Evolutionary conservation across 1,139 yeast genomes (phyloP).

Genomic region (Suhomyces coccinellae): DNA sequence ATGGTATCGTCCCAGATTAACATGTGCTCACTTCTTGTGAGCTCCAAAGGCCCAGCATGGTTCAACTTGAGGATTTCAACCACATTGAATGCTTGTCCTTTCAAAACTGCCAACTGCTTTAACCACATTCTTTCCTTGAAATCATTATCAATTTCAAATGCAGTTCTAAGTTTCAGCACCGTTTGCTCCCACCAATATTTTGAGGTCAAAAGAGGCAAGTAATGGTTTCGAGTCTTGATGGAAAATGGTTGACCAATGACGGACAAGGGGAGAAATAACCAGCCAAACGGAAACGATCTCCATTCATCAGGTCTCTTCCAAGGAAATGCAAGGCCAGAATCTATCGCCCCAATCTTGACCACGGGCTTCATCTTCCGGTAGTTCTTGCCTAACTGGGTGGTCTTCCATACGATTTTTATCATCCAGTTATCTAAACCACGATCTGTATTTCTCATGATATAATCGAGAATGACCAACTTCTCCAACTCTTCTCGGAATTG

Average conservation of each 20-base stretch:
- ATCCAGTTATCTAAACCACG: constrained; percentile 79
- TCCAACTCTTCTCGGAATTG: constrained; percentile 66
- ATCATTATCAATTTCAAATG: constrained; percentile 58
- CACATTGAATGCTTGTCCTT: constrained; percentile 79
- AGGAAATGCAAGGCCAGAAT: constrained; percentile 74
- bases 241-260: constrained; percentile 72
- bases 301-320: constrained; percentile 86
- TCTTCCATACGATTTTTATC: constrained; percentile 57
- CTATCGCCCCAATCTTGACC: constrained; percentile 70
- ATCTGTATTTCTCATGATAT: constrained; percentile 74
- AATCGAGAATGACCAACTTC: constrained; percentile 68
- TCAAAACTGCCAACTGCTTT: constrained; percentile 67
- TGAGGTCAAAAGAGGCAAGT: constrained; percentile 59
- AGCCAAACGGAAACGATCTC: constrained; percentile 79
- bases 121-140: constrained; percentile 68
- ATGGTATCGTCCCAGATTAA: constrained; percentile 62
- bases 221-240: constrained; percentile 54
- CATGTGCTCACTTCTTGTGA: constrained; percentile 59
- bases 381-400: constrained; percentile 12
- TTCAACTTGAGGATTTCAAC: constrained; percentile 61
- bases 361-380: constrained; percentile 29
- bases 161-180: constrained; percentile 43
- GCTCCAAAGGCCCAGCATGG: constrained; percentile 67
- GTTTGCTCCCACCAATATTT: constrained; percentile 73
- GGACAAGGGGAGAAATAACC: constrained; percentile 67